A percentile compares a stretch with the other conserved stretches of the same genome.
These are phyloP conservation scores for Actinidia arguta DNA, from an alignment of 179 eudicot species.

Conservation along the genomic window DNA sequence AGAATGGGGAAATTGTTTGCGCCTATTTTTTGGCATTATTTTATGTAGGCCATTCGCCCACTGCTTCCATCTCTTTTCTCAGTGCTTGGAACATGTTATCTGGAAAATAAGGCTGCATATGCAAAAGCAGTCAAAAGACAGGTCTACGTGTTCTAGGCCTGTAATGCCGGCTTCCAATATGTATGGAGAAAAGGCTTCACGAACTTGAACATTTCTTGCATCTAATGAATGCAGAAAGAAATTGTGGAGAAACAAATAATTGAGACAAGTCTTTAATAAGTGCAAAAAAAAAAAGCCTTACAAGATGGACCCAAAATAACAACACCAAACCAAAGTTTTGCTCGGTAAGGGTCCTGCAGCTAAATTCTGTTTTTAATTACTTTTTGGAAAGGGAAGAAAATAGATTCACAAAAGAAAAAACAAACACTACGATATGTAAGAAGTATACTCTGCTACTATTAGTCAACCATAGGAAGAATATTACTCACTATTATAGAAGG, in stretches of 20 bases:
- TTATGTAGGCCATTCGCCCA: not conserved
- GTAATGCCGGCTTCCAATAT: not conserved
- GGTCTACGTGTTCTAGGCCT: not conserved
- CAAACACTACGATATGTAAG: too few species aligned
- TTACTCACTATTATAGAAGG: too few species aligned
- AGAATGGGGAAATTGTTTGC: not conserved
- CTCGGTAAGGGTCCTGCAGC: too few species aligned
- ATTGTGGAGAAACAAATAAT: not conserved
- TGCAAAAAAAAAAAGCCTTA: too few species aligned
- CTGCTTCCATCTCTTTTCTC: not conserved
- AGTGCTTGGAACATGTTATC: conserved; percentile 2
- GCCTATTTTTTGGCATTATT: not conserved
- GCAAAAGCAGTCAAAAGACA: not conserved
- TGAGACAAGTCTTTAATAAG: not conserved
- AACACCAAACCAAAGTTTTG: too few species aligned
- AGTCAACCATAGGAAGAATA: too few species aligned
- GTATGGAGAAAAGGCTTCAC: not conserved
- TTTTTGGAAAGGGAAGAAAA: too few species aligned
- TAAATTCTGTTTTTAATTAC: too few species aligned
- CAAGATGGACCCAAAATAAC: too few species aligned
- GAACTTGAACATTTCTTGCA: not conserved
- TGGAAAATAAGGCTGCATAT: not conserved
- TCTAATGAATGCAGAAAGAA: not conserved
- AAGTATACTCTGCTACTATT: too few species aligned
- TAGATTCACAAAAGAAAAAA: too few species aligned